Evolutionary conservation across 768 basidiomycete species (phyloP).

Genomic region (Leccinum obscurum): DNA sequence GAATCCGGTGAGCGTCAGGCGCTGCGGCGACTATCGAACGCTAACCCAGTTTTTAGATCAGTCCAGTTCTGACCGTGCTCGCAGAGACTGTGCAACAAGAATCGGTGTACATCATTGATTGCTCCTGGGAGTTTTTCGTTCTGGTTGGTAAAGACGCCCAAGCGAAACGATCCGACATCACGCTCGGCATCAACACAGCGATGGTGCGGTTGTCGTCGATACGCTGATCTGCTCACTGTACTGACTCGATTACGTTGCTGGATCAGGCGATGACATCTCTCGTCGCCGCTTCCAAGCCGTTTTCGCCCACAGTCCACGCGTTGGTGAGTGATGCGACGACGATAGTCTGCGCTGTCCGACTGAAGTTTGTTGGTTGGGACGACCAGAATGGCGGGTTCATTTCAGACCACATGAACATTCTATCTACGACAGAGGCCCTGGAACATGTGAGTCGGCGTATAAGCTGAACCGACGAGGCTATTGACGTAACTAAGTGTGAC

Average conservation of each 20-base stretch:
- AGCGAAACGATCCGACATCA: slow-evolving; percentile 57
- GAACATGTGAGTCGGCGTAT: slow-evolving; percentile 49
- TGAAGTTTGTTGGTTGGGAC: background rate
- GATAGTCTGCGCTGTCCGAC: background rate
- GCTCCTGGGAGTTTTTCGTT: slow-evolving; percentile 79
- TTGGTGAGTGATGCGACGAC: slow-evolving; percentile 45
- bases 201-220: slow-evolving; percentile 40
- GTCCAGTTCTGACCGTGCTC: slow-evolving; percentile 44
- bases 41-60: slow-evolving; percentile 40
- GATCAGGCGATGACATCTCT: slow-evolving; percentile 53
- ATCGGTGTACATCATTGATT: slow-evolving; percentile 69
- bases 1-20: slow-evolving; percentile 41
- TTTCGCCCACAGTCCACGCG: slow-evolving; percentile 71
- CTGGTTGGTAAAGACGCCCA: slow-evolving; percentile 67
- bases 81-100: slow-evolving; percentile 38
- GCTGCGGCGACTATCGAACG: background rate
- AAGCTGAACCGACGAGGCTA: background rate
- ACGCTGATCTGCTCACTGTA: background rate
- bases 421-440: slow-evolving; percentile 55
- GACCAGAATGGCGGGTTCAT: slow-evolving; percentile 49
- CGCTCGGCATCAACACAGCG: slow-evolving; percentile 57
- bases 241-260: background rate
- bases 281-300: slow-evolving; percentile 57
- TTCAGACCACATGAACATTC: slow-evolving; percentile 78
- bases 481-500: slow-evolving; percentile 6